Base-by-base conservation (phyloP, 2,329 filamentous ascomycete genomes). In the Lecanosticta acicola region DNA sequence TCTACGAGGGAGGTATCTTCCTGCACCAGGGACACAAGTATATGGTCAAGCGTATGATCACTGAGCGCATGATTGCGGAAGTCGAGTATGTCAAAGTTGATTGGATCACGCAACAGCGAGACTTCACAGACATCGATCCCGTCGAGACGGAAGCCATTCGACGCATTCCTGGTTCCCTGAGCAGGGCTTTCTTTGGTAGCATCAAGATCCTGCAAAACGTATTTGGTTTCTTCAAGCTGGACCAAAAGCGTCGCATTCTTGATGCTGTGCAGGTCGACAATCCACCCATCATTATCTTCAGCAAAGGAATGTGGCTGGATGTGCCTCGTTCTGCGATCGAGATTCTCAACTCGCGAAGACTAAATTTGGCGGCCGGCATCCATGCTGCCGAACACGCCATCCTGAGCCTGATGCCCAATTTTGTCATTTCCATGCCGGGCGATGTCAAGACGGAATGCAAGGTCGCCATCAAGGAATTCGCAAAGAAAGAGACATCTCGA, bases 221-320 rank as follows among this genome's bases (percentile, higher is more conserved):
- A 1, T 97, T 94, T 64, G 93, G 93, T 1, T 98, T 93, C 71
- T 97, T 96, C 77, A 97, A 97, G 64, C 73, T 96, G n/a, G 90
- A 97, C 67, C 85, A 84, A 62, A 84, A 81, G 56, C 80, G 85
- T 1, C 81, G 87, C 1, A 87, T 97, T 46, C 78, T 97, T 11
- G 93, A 98, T 64, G 91, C 91, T 2, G 84, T 97, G 0, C 80
- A 91, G 49, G 89, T 97, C 17, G 87, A 96, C 64, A 95, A 95
- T 56, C 90, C 91, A 2, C 89, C 93, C 0, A 87, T 97, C 41
- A 80, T 93, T 40, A 80, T 89, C 3, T 78, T 83, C 61, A 86
- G 81, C 59, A 94, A 93, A 64, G 93, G 90, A 32, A 87, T 96
- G 81, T 98, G 93, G 93, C 78, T 97, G 11, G 91, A 97, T 63